These are phyloP conservation scores for Aleurites moluccanus DNA, from an alignment of 441 rosid species.

Conservation along the genomic window DNA sequence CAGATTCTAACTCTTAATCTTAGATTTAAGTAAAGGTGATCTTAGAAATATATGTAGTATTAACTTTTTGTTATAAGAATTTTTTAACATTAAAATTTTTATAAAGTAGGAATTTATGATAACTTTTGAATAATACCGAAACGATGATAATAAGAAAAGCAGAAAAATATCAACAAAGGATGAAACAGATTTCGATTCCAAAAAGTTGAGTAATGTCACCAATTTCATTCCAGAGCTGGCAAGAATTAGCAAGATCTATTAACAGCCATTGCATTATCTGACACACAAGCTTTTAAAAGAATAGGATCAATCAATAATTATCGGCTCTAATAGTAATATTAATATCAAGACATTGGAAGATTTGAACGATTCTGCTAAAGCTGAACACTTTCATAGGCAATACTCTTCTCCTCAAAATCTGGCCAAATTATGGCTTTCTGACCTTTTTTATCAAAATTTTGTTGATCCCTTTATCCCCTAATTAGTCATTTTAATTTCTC, in stretches of 20 bases:
- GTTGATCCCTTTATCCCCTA: conserved; percentile 7
- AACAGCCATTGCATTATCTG: conserved; percentile 36
- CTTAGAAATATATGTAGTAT: too few species aligned
- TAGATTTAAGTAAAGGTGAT: too few species aligned
- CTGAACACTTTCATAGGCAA: conserved; percentile 29
- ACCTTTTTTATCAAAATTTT: conserved; percentile 15
- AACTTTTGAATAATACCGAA: conserved; percentile 1
- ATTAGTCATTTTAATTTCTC: too few species aligned
- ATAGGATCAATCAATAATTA: conserved; percentile 31
- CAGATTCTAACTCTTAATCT: too few species aligned
- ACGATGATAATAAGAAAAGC: conserved; percentile 12
- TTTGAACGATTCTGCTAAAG: conserved; percentile 18
- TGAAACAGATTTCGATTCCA: conserved; percentile 27
- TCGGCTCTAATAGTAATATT: not conserved
- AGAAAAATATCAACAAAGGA: conserved; percentile 22
- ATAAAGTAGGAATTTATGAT: not conserved
- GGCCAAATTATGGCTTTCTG: conserved; percentile 26
- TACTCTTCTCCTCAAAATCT: conserved; percentile 23
- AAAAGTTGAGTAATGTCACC: not conserved
- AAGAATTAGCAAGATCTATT: conserved; percentile 23
- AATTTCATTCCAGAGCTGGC: conserved; percentile 18
- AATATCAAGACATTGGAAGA: conserved; percentile 2
- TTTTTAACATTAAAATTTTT: too few species aligned
- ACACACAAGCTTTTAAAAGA: conserved; percentile 20
- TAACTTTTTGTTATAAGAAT: too few species aligned